Evolutionary conservation across 192 early-diverging fungal species (phyloP).

Genomic region (Thamnidium elegans): DNA sequence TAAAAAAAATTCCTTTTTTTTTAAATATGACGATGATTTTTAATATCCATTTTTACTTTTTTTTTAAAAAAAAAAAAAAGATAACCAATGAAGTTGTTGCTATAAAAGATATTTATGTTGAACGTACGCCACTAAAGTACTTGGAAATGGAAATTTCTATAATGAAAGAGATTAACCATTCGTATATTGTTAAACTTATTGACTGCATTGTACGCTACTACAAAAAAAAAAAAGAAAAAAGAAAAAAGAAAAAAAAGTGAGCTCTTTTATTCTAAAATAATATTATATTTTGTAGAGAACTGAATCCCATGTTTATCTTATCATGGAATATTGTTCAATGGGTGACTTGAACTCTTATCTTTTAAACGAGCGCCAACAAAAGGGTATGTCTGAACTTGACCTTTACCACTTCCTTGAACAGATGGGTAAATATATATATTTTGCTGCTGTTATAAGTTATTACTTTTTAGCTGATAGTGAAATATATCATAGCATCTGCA

Average conservation of each 20-base stretch:
- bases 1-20: neutral
- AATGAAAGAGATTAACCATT: conserved; percentile 78
- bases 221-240: too few species aligned
- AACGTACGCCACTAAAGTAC: conserved; percentile 85
- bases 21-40: too few species aligned
- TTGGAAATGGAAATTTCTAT: conserved; percentile 95
- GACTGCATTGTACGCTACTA: conserved; percentile 71
- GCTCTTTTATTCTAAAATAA: neutral
- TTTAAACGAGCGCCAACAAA: conserved; percentile 56
- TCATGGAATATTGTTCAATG: conserved; percentile 96
- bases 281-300: conserved; percentile 61
- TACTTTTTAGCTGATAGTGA: conserved; percentile 11
- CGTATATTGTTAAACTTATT: conserved; percentile 84
- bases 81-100: conserved; percentile 56
- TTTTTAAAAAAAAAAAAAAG: neutral
- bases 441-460: neutral
- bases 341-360: conserved; percentile 85
- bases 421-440: conserved; percentile 54
- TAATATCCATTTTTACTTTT: neutral
- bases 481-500: conserved; percentile 59
- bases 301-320: conserved; percentile 88
- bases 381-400: conserved; percentile 74
- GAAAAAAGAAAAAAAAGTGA: too few species aligned
- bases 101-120: conserved; percentile 95
- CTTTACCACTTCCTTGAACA: conserved; percentile 84